Evolutionary conservation across 106 monocot genomes (phyloP), one percentile per base, ranked within the genome.

Genomic region (Hemerocallis citrina): DNA sequence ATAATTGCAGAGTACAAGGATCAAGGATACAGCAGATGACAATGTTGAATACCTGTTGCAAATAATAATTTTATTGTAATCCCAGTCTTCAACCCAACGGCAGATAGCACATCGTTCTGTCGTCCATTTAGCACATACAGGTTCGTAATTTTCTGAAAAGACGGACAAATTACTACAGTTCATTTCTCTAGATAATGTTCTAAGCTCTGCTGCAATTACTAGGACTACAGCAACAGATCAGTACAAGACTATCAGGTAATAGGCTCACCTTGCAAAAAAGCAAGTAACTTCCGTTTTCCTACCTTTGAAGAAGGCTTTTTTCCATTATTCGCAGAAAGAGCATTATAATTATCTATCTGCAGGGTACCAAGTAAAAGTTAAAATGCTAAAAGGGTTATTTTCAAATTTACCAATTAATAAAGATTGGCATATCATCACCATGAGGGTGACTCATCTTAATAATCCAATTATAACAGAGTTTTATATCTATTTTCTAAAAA

Each of bases 31-130:
- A 20, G 41, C 55, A 2, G 33, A 61, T 1, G 2, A 33, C 17
- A 34, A 22, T 20, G n/a, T 44, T 4, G 61, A 54, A 13, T 69
- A 98, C 98, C 98, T 92, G 67, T 85, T 98, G 62, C 98, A 98
- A 20, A 98, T 88, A 34, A 98, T 92, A 32, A 98, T 98, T 78
- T 98, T 92, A 61, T 98, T 98, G 62, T 92, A 81, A 43, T 98
- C 98, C 98, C 98, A 98, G 46, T 98, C 98, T 75, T 88, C 88
- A 64, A 92, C 81, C 98, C 98, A 92, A 75, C 98, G 82, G 57
- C 98, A 98, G 58, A 98, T 54, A 46, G 98, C 92, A 85, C 98
- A 98, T 59, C 92, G 67, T 68, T 98, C 98, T 23, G 98, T 98
- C 50, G 91, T 88, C 98, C 98, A 98, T 75, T 81, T 98, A 75